These are phyloP conservation scores for Kwoniella sp. DNA, from an alignment of 768 basidiomycete species.

Conservation along the genomic window DNA sequence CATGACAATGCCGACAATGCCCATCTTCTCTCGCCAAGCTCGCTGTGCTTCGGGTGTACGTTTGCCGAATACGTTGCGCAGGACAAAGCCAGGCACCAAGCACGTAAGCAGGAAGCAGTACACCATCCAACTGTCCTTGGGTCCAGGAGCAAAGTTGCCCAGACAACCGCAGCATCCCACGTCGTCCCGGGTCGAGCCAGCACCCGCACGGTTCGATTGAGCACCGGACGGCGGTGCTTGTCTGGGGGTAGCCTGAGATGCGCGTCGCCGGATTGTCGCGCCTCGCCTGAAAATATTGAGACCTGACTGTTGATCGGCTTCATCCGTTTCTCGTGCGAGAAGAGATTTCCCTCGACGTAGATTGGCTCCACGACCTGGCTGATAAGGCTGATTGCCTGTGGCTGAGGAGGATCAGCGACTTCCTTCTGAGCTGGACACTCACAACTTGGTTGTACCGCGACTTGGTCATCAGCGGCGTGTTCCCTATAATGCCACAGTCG, in stretches of 20 bases:
- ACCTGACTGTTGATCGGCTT: slow-evolving; percentile 77
- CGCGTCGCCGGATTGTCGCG: slow-evolving; percentile 67
- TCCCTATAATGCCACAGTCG: slow-evolving; percentile 89
- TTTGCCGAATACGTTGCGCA: slow-evolving; percentile 75
- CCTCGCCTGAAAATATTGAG: slow-evolving; percentile 85
- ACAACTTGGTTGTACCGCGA: slow-evolving; percentile 74
- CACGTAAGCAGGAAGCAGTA: slow-evolving; percentile 83
- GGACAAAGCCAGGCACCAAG: slow-evolving; percentile 67
- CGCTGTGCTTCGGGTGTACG: slow-evolving; percentile 86
- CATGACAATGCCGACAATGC: slow-evolving; percentile 73
- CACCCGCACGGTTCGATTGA: slow-evolving; percentile 51
- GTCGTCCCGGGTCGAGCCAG: slow-evolving; percentile 18
- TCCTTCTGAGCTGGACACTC: slow-evolving; percentile 48
- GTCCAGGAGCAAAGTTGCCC: slow-evolving; percentile 74
- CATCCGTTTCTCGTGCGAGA: slow-evolving; percentile 76
- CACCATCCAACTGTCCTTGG: slow-evolving; percentile 90
- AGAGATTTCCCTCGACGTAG: slow-evolving; percentile 78
- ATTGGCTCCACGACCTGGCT: slow-evolving; percentile 22
- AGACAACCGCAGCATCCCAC: slow-evolving; percentile 52
- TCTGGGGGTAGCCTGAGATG: slow-evolving; percentile 52
- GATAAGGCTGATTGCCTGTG: slow-evolving; percentile 41
- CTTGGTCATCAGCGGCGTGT: slow-evolving; percentile 73
- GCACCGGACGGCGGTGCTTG: slow-evolving; percentile 51
- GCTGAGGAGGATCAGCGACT: slow-evolving; percentile 25
- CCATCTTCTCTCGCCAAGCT: slow-evolving; percentile 98